Evolutionary conservation across 441 rosid species (phyloP).

Genomic region (Omphalea diandra): DNA sequence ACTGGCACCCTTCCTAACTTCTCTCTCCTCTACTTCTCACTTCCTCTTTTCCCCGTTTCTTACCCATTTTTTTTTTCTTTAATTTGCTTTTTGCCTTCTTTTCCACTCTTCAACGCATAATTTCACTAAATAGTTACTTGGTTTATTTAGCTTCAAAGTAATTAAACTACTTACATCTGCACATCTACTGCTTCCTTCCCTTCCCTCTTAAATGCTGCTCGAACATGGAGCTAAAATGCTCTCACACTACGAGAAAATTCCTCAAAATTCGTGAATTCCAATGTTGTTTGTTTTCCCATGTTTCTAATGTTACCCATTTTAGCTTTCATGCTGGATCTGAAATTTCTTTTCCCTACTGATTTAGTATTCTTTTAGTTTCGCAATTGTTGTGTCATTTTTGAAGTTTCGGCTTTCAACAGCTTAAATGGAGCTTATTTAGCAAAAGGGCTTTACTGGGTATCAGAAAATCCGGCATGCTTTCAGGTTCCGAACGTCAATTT

Average conservation of each 20-base stretch:
- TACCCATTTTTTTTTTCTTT: background rate
- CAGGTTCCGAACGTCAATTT: conserved; percentile 10
- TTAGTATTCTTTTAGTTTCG: background rate
- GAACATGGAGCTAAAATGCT: background rate
- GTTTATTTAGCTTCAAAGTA: conserved; percentile 1
- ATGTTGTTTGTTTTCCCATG: conserved; percentile 6
- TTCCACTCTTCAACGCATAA: background rate
- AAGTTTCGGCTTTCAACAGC: background rate
- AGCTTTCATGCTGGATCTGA: conserved; percentile 28
- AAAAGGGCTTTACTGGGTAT: conserved; percentile 11
- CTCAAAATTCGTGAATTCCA: conserved; percentile 17
- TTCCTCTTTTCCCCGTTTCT: background rate
- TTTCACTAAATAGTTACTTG: background rate
- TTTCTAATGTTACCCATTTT: conserved; percentile 13
- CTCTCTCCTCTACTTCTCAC: conserved; percentile 9
- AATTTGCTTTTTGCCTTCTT: background rate
- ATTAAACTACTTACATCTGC: background rate
- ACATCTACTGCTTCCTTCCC: background rate
- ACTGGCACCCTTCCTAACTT: background rate
- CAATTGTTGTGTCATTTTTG: background rate
- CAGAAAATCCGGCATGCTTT: conserved; percentile 6
- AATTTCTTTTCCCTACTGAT: background rate
- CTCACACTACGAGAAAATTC: background rate
- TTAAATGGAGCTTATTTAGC: conserved; percentile 16
- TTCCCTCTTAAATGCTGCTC: conserved; percentile 21